A percentile compares a stretch with the other conserved stretches of the same genome.
phyloP scores from a whole-genome alignment of 176 grass and related monocot genomes.

The Zoysia pacifica region DNA sequence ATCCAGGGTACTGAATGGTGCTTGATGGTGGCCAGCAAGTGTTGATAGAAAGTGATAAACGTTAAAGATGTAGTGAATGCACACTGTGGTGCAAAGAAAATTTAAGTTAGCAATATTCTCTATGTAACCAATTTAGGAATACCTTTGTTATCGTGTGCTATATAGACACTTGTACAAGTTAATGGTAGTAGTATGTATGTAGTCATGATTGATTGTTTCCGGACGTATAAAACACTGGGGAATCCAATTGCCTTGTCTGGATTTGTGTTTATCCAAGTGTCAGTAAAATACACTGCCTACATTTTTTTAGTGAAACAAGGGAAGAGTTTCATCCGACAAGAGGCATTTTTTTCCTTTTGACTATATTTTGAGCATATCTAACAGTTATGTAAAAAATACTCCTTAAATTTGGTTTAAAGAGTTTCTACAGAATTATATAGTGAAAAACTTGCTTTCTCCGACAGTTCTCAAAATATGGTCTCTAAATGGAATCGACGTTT shows the following conservation, averaged over 20 bases:
- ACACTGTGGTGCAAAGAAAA: constrained; percentile 10
- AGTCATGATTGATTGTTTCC: constrained; percentile 12
- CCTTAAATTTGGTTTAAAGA: no score
- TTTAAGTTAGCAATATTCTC: neutral
- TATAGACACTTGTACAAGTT: neutral
- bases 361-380: no score
- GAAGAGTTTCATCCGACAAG: neutral
- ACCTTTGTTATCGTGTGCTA: neutral
- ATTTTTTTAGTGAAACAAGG: neutral
- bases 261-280: neutral
- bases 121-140: constrained; percentile 16
- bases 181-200: constrained; percentile 19
- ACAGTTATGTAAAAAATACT: no score
- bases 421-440: no score
- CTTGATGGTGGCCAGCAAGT: constrained; percentile 16
- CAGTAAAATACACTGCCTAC: neutral
- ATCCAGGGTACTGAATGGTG: neutral
- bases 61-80: constrained; percentile 2
- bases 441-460: no score
- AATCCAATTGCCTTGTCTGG: neutral
- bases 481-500: no score
- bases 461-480: no score
- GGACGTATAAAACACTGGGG: neutral
- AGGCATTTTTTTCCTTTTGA: neutral
- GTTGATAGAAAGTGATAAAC: constrained; percentile 26